These are phyloP conservation scores for Cyclotella choctawhatcheeana DNA, from an alignment of 108 stramenopile species.

Conservation along the genomic window DNA sequence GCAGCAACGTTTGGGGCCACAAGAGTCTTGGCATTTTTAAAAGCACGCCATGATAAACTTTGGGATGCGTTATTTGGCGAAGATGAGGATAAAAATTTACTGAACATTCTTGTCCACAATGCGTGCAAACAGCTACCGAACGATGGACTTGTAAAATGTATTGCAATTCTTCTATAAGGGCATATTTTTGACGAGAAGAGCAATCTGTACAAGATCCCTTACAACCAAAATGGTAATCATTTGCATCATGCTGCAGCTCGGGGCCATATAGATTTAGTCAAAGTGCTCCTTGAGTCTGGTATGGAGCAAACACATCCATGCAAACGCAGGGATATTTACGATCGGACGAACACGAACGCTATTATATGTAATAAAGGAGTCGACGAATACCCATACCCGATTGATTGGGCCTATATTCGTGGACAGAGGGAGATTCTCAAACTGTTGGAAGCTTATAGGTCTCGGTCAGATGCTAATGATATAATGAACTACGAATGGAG, in stretches of 20 bases:
- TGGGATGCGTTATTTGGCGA: background rate
- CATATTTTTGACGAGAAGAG: background rate
- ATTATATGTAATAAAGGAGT: background rate
- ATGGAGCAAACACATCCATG: constrained; percentile 16
- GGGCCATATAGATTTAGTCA: constrained; percentile 21
- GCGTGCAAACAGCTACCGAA: background rate
- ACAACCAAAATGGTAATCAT: constrained; percentile 13
- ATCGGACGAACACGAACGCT: background rate
- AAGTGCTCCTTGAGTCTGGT: constrained; percentile 22
- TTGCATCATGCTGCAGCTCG: constrained; percentile 28
- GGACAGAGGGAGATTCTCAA: background rate
- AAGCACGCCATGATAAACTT: background rate
- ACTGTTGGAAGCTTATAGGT: background rate
- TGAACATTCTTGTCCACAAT: background rate
- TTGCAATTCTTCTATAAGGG: background rate
- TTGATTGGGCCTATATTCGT: background rate
- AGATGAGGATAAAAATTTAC: background rate
- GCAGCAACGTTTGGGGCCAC: background rate
- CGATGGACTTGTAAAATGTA: background rate
- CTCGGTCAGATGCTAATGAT: too few species aligned
- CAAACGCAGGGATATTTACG: background rate
- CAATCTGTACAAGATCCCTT: too few species aligned
- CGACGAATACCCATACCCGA: background rate
- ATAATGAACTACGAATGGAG: too few species aligned
- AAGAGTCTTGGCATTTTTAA: background rate